A percentile compares a stretch with the other conserved stretches of the same genome.
Evolutionary conservation across 257 asterid genomes (phyloP).

Genomic region (Scutellaria minor): DNA sequence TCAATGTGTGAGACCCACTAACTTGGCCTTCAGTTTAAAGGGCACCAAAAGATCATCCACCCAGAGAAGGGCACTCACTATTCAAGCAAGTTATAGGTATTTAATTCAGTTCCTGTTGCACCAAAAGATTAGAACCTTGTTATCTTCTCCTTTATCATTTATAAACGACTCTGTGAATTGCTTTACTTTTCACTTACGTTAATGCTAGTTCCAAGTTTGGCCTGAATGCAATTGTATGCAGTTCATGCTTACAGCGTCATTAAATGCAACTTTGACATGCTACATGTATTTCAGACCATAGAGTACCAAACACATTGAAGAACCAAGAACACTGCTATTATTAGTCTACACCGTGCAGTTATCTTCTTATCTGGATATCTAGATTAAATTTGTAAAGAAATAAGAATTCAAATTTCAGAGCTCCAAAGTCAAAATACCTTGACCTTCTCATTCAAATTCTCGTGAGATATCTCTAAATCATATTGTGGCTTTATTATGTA

Average conservation of each 20-base stretch:
- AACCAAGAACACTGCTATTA: background rate
- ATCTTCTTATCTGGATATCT: constrained; percentile 12
- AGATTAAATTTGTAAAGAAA: constrained; percentile 6
- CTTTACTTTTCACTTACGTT: constrained; percentile 9
- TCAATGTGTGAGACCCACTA: constrained; percentile 48
- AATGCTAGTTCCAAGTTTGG: background rate
- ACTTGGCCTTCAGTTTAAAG: constrained; percentile 52
- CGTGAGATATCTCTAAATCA: constrained; percentile 5
- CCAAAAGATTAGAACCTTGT: too few relatives aligned
- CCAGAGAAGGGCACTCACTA: constrained; percentile 50
- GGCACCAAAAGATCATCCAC: constrained; percentile 50
- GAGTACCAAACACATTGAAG: constrained; percentile 3
- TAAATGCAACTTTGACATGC: background rate
- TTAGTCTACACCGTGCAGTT: constrained; percentile 14
- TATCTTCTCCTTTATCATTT: background rate
- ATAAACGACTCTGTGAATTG: constrained; percentile 8
- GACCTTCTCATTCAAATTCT: background rate
- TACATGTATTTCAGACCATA: constrained; percentile 7
- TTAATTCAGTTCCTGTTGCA: constrained; percentile 18
- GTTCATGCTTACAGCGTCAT: background rate
- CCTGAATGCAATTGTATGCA: background rate
- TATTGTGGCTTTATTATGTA: constrained; percentile 5
- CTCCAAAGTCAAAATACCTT: constrained; percentile 13
- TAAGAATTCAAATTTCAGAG: constrained; percentile 1
- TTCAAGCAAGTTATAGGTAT: constrained; percentile 79